Conservation (phyloP, 106 monocot genomes). For the Dioscorea alata region DNA sequence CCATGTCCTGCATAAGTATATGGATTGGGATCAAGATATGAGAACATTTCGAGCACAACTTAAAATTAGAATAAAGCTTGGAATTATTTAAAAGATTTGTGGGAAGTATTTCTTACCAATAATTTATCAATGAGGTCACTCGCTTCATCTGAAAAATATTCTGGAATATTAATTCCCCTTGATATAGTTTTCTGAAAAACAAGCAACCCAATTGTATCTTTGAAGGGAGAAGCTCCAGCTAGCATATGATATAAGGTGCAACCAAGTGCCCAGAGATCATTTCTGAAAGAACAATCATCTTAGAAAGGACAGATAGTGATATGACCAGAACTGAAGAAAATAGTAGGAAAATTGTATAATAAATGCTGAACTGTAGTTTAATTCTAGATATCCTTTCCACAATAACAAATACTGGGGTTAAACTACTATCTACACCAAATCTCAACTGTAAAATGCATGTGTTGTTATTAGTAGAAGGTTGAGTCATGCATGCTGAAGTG, state of each 20-base stretch:
- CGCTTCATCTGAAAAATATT: constrained; percentile 82
- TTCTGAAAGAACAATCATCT: constrained; percentile 44
- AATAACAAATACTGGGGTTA: no score
- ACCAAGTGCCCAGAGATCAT: constrained; percentile 96
- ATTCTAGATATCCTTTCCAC: no score
- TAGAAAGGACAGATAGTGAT: no score
- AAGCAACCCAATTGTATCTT: constrained; percentile 96
- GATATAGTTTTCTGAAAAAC: constrained; percentile 94
- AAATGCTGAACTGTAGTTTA: no score
- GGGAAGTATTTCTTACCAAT: constrained; percentile 39
- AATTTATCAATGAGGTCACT: constrained; percentile 83
- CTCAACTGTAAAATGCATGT: no score
- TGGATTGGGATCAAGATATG: not conserved
- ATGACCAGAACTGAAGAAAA: no score
- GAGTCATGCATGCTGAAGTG: no score
- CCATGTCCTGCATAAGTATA: constrained; percentile 58
- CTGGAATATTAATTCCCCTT: constrained; percentile 78
- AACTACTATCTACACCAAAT: no score
- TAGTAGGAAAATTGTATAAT: no score
- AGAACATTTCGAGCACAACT: not conserved
- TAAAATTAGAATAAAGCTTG: no score
- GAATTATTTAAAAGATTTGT: no score
- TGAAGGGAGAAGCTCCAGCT: constrained; percentile 89
- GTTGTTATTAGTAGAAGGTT: no score
- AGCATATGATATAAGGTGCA: constrained; percentile 99